Evolutionary conservation across 176 grass and related monocot genomes (phyloP), one percentile per base, ranked within the genome.

Genomic region (Aechmea fasciata): DNA sequence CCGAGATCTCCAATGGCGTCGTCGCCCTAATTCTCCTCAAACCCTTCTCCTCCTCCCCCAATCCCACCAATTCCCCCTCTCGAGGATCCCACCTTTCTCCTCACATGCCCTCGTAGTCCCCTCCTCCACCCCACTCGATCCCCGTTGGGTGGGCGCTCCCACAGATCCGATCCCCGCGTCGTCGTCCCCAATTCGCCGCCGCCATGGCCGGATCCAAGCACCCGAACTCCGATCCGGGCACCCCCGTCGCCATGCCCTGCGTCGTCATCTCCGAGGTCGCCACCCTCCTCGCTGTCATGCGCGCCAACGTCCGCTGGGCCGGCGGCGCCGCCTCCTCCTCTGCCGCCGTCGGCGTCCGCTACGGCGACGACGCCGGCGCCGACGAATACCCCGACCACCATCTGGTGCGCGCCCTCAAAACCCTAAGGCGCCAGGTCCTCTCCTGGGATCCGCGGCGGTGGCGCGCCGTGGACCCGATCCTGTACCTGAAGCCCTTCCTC

Each of bases 241-340:
- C 15, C 55, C 55, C 15, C 17, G 55, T 61, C 17, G 55, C 87
- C 66, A 85, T 99, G 74, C 82, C 94, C 12, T 97, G 94, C 71
- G 86, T 97, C 70, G 70, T 97, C 68, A 77, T 81, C 54, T 82
- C 89, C 3, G 94, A 99, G 94, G 94, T 92, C n/a, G 84, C 84
- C 71, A 89, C 89, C 10, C 87, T 99, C 77, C 79, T 99, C 50
- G 87, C 94, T 53, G 90, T 99, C 73, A 99, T 99, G 94, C 87
- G 94, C 69, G 86, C 89, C 73, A 99, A 99, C 82, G 94, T 99
- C 41, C 81, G 94, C 25, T 99, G 94, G 94, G 89, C 75, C 15
- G 78, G 83, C 48, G 73, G 73, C 1, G 76, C 85, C 11, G 85
- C 76, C 26, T 83, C 85, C 22, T 79, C 84, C 52, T 93, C 90